These are phyloP conservation scores for Spathaspora passalidarum DNA, from an alignment of 805 yeast species.

Conservation along the genomic window DNA sequence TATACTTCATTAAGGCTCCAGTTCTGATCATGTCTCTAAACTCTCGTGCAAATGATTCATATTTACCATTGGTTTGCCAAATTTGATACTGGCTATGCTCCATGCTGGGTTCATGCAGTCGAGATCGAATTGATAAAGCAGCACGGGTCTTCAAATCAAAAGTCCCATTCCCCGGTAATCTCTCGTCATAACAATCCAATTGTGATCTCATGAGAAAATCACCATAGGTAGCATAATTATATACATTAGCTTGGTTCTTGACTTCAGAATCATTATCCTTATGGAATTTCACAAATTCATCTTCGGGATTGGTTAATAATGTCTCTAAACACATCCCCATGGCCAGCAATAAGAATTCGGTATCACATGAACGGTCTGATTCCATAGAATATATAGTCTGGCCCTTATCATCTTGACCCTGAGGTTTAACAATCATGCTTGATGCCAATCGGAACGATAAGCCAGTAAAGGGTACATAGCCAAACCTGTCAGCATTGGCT, in stretches of 20 bases:
- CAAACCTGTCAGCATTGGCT: constrained; percentile 20
- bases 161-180: constrained; percentile 86
- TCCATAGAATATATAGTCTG: constrained; percentile 58
- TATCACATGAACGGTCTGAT: constrained; percentile 63
- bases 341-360: constrained; percentile 64
- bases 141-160: constrained; percentile 94
- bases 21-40: constrained; percentile 70
- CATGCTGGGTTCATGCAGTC: constrained; percentile 56
- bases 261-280: constrained; percentile 13
- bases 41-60: constrained; percentile 83
- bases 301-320: constrained; percentile 59
- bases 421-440: constrained; percentile 49
- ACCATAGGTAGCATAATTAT: constrained; percentile 71
- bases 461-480: constrained; percentile 41
- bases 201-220: constrained; percentile 84
- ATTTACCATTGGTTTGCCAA: constrained; percentile 55
- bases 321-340: constrained; percentile 81
- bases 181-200: constrained; percentile 72
- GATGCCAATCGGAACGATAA: constrained; percentile 45
- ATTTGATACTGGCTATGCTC: constrained; percentile 67
- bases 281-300: constrained; percentile 44
- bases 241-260: constrained; percentile 29
- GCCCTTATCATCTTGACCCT: constrained; percentile 26
- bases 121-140: constrained; percentile 80
- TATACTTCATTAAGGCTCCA: constrained; percentile 73